Conservation (phyloP, 2,329 filamentous ascomycete species). For the Nigrograna mackinnonii region DNA sequence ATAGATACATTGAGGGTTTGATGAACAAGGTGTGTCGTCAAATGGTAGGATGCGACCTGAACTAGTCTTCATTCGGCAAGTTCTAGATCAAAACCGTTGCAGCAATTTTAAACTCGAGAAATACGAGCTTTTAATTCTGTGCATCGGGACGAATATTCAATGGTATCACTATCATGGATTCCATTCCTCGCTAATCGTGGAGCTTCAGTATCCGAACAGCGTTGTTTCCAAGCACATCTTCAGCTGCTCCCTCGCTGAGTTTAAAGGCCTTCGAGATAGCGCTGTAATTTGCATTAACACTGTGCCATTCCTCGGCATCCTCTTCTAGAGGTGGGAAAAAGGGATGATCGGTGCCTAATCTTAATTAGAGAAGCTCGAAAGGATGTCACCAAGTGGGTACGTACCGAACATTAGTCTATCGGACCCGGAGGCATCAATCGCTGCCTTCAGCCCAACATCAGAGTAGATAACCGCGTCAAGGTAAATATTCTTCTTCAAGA, state of each 20-base stretch:
- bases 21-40: no score
- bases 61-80: no score
- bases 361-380: constrained; percentile 6
- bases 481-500: constrained; percentile 76
- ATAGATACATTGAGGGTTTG: no score
- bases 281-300: constrained; percentile 62
- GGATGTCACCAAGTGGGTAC: constrained; percentile 14
- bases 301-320: constrained; percentile 70
- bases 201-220: constrained; percentile 56
- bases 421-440: constrained; percentile 66
- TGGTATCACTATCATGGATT: background rate
- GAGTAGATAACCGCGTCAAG: constrained; percentile 87
- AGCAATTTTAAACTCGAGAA: no score
- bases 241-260: constrained; percentile 47
- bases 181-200: background rate
- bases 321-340: constrained; percentile 77
- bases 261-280: constrained; percentile 60
- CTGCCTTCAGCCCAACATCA: constrained; percentile 71
- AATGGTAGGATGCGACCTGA: no score
- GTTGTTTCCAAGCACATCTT: constrained; percentile 64
- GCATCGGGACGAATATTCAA: no score
- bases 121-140: no score
- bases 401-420: constrained; percentile 75
- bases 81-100: no score
- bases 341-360: constrained; percentile 71